phyloP scores from a whole-genome alignment of 495 filamentous ascomycete species.

The Tuber aestivum region DNA sequence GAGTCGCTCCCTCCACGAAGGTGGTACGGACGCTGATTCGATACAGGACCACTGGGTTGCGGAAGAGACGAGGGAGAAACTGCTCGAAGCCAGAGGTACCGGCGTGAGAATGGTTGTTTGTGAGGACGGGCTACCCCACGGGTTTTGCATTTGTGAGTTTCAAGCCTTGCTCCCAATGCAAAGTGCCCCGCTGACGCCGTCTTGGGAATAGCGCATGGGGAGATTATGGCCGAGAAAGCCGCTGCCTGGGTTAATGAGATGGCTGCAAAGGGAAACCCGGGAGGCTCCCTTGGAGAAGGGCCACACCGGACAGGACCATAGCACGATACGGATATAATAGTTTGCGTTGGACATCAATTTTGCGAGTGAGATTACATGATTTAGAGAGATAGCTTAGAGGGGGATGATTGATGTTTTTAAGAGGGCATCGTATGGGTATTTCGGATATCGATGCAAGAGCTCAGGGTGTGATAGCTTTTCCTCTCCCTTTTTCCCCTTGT shows the following conservation, averaged over 20 bases:
- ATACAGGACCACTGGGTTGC: slow-evolving; percentile 73
- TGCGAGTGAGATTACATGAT: not conserved
- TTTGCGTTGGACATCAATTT: not conserved
- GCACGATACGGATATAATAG: not conserved
- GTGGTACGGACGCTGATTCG: not conserved
- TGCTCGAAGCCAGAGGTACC: slow-evolving; percentile 54
- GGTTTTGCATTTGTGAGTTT: slow-evolving; percentile 69
- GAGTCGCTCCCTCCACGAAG: not conserved
- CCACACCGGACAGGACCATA: not conserved
- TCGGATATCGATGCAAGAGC: not conserved
- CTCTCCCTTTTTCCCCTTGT: not conserved
- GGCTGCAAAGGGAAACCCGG: not conserved
- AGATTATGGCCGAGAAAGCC: slow-evolving; percentile 61
- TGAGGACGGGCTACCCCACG: slow-evolving; percentile 67
- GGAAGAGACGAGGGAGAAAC: slow-evolving; percentile 62
- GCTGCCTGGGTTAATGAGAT: slow-evolving; percentile 58
- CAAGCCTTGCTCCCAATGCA: not conserved
- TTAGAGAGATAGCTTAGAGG: not conserved
- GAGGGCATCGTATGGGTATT: not conserved
- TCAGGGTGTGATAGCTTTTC: not conserved
- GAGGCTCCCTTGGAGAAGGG: not conserved
- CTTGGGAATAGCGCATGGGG: slow-evolving; percentile 52
- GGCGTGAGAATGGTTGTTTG: slow-evolving; percentile 64
- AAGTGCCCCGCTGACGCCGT: slow-evolving; percentile 10
- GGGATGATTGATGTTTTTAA: not conserved